Evolutionary conservation across 371 early-diverging fungal genomes (phyloP), one percentile per base, ranked within the genome.

Genomic region (Mortierella sp.): DNA sequence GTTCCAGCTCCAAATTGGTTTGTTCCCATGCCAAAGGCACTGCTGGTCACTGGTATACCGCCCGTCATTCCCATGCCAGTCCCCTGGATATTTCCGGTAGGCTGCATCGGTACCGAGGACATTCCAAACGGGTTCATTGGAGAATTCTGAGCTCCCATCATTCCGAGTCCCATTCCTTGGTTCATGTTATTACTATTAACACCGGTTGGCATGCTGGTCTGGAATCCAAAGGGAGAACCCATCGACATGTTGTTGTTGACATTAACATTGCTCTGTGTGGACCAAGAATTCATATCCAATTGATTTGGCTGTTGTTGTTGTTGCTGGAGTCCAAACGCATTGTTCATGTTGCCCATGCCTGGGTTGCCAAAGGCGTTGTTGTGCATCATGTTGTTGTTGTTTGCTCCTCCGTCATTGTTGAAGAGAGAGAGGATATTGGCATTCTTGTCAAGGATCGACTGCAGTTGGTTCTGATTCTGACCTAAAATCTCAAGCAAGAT

Each of bases 381-480:
- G 6, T 25, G 25, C 14, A 26, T 21, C 47, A 46, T 44, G 29
- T 48, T 69, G 50, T 66, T 70, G 55, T 74, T 74, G 23, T 48
- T 66, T 62, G 26, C 63, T 21, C 68, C 60, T 29, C 52, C 45
- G 2, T 73, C 69, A 46, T 62, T 61, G 50, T 58, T 61, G 55
- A 66, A 77, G 18, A 77, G 62, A 23, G 79, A 72, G 4, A 77
- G 46, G 44, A 77, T 68, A 28, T 56, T 69, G 12, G 72, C 79
- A 19, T 77, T 72, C 50, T 59, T 72, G 52, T 77, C 69, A 50
- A 79, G 57, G 47, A 79, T 69, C n/a, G 80, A 72, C 57, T 79
- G 80, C 18, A 79, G 64, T 25, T 79, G 80, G 51, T 60, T 79
- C 0, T 79, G 73, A 25, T 64, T 73, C 50, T 73, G 72, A n/a